phyloP scores from a whole-genome alignment of 208 protist species.

The Naegleria lovaniensis region DNA sequence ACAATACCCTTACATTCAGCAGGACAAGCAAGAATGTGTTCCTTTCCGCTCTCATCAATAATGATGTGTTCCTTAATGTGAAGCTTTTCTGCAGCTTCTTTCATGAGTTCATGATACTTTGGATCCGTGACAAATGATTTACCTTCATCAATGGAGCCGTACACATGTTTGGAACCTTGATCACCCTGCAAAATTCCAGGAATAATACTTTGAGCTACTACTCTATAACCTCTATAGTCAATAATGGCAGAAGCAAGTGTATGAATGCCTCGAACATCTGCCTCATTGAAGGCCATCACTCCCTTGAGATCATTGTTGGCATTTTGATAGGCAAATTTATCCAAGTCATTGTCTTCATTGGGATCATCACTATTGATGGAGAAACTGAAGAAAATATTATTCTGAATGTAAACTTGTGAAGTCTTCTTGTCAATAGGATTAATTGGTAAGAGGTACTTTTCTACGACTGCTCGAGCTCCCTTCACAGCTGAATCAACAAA shows the following conservation, averaged over 20 bases:
- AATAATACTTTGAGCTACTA: constrained; percentile 47
- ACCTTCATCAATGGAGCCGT: constrained; percentile 48
- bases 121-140: constrained; percentile 35
- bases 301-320: constrained; percentile 22
- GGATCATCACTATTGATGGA: constrained; percentile 34
- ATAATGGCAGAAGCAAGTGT: constrained; percentile 47
- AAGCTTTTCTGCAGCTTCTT: constrained; percentile 33
- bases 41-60: constrained; percentile 27
- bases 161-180: constrained; percentile 36
- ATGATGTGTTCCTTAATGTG: constrained; percentile 43
- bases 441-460: constrained; percentile 36
- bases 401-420: constrained; percentile 48
- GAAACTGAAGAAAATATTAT: constrained; percentile 52
- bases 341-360: background rate
- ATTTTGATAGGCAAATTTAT: constrained; percentile 20
- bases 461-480: constrained; percentile 41
- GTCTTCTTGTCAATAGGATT: constrained; percentile 40
- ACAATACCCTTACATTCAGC: constrained; percentile 42
- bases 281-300: constrained; percentile 30
- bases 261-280: constrained; percentile 39
- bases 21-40: background rate
- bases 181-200: constrained; percentile 44
- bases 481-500: constrained; percentile 46
- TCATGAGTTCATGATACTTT: constrained; percentile 37
- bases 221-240: constrained; percentile 48